phyloP scores from a whole-genome alignment of 371 early-diverging fungal genomes.

The Apophysomyces trapeziformis region DNA sequence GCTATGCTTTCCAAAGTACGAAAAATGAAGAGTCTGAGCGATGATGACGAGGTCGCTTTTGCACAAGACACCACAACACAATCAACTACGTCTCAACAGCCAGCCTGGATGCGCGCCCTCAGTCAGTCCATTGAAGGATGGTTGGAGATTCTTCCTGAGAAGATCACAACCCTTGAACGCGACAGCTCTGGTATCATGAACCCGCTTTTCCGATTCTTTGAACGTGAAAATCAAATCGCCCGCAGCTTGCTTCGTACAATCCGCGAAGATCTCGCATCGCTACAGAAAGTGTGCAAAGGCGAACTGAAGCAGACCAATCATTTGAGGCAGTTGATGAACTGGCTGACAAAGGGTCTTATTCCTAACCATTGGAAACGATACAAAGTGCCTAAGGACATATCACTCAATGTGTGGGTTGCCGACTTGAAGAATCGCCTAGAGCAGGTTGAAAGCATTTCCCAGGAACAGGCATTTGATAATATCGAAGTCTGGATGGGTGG shows the following conservation, averaged over 20 bases:
- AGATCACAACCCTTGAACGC: conserved; percentile 43
- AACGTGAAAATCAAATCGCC: conserved; percentile 78
- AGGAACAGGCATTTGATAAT: conserved; percentile 40
- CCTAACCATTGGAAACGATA: conserved; percentile 83
- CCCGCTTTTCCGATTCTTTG: conserved; percentile 85
- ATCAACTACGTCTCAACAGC: conserved; percentile 47
- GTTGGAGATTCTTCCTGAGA: conserved; percentile 65
- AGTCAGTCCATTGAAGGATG: conserved; percentile 61
- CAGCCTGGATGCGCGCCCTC: conserved; percentile 81
- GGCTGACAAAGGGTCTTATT: conserved; percentile 74
- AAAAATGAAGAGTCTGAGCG: conserved; percentile 81
- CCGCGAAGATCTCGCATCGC: conserved; percentile 66
- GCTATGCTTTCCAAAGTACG: conserved; percentile 82
- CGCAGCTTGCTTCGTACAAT: conserved; percentile 64
- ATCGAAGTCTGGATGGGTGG: conserved; percentile 85
- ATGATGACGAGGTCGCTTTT: conserved; percentile 79
- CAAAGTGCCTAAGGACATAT: conserved; percentile 65
- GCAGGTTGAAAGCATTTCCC: conserved; percentile 64
- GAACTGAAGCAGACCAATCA: conserved; percentile 88
- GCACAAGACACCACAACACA: conserved; percentile 31
- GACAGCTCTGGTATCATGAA: conserved; percentile 56
- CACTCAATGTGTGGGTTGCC: conserved; percentile 74
- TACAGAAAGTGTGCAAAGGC: conserved; percentile 75
- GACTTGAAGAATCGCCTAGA: conserved; percentile 75
- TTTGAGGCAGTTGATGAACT: conserved; percentile 69